These are phyloP conservation scores for Candida incommunis DNA, from an alignment of 805 yeast species.

Conservation along the genomic window DNA sequence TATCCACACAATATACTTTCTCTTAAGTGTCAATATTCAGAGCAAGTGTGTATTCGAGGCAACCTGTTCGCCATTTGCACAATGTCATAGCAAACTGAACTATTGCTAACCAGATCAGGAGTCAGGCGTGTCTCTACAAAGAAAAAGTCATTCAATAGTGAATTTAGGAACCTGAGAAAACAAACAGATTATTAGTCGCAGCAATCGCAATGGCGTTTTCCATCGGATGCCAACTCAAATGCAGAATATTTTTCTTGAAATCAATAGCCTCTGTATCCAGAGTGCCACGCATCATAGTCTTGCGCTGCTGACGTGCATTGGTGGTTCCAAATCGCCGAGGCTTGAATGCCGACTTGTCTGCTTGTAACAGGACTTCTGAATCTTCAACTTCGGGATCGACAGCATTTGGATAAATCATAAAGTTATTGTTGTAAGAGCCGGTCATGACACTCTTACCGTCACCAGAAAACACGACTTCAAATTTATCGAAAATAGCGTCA, in stretches of 20 bases:
- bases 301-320: slow-evolving; percentile 17
- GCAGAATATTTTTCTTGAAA: slow-evolving; percentile 87
- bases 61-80: too few relatives aligned
- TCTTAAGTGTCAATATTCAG: too few relatives aligned
- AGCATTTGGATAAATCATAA: slow-evolving; percentile 89
- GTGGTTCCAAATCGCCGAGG: slow-evolving; percentile 42
- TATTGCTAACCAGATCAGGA: too few relatives aligned
- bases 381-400: slow-evolving; percentile 24
- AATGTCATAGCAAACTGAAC: too few relatives aligned
- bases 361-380: slow-evolving; percentile 74
- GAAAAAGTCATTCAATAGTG: too few relatives aligned
- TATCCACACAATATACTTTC: too few relatives aligned
- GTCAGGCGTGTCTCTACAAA: too few relatives aligned
- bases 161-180: slow-evolving; percentile 21
- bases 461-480: slow-evolving; percentile 90
- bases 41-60: too few relatives aligned
- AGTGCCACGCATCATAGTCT: slow-evolving; percentile 39
- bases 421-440: slow-evolving; percentile 93
- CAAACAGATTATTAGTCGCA: slow-evolving; percentile 73
- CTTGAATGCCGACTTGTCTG: slow-evolving; percentile 95
- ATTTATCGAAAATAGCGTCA: slow-evolving; percentile 96
- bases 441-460: slow-evolving; percentile 89
- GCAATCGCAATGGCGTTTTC: slow-evolving; percentile 97
- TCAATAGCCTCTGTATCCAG: slow-evolving; percentile 73
- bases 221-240: slow-evolving; percentile 95